Evolutionary conservation across 169 alveolate species (phyloP).

Genomic region (Cryptosporidium viatorum): DNA sequence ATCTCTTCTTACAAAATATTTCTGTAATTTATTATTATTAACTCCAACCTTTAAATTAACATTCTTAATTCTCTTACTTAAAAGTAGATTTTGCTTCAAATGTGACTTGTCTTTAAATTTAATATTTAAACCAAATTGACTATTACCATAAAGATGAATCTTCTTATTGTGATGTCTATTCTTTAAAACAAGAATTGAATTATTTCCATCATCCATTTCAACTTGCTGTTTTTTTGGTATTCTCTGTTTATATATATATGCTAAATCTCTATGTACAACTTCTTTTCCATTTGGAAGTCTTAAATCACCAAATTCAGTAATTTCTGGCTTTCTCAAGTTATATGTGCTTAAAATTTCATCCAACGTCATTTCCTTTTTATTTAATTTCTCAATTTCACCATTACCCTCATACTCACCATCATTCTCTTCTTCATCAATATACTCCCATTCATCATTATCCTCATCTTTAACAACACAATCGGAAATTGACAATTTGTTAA

Average conservation of each 20-base stretch:
- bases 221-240: background rate
- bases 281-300: constrained; percentile 88
- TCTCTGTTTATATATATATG: constrained; percentile 86
- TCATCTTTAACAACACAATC: constrained; percentile 3
- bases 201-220: background rate
- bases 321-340: constrained; percentile 77
- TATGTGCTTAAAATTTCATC: constrained; percentile 42
- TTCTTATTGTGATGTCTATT: background rate
- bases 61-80: constrained; percentile 24
- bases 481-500: constrained; percentile 30
- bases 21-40: constrained; percentile 57
- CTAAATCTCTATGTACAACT: constrained; percentile 85
- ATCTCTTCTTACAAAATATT: constrained; percentile 54
- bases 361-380: background rate
- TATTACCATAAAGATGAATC: background rate
- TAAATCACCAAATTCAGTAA: constrained; percentile 83
- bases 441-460: constrained; percentile 84
- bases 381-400: background rate
- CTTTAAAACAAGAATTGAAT: background rate
- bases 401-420: background rate
- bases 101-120: background rate
- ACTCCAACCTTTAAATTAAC: constrained; percentile 45
- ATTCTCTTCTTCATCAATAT: constrained; percentile 73
- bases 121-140: background rate
- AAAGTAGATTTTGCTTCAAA: constrained; percentile 26